A percentile compares a stretch with the other conserved stretches of the same genome.
These are phyloP conservation scores for Ehretia macrophylla DNA, from an alignment of 257 asterid species.

Conservation along the genomic window DNA sequence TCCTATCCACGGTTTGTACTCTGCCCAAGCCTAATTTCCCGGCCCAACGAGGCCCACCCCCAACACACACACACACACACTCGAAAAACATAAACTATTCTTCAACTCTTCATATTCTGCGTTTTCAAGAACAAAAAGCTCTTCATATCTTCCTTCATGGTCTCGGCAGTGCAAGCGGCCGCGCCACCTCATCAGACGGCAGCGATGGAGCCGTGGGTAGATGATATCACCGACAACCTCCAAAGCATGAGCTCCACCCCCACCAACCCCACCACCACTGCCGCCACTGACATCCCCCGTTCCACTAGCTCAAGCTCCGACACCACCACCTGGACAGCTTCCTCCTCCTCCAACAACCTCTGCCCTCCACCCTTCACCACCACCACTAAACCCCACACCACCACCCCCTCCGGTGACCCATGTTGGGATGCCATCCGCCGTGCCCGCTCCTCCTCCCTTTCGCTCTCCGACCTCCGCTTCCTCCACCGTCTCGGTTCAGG, in stretches of 20 bases:
- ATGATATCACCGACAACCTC: slow-evolving; percentile 74
- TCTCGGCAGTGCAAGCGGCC: neutral
- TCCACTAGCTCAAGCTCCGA: slow-evolving; percentile 92
- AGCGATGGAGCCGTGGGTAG: slow-evolving; percentile 68
- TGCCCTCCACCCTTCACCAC: slow-evolving; percentile 27
- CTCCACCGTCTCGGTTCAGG: slow-evolving; percentile 92
- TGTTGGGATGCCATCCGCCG: slow-evolving; percentile 71
- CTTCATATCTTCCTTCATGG: neutral
- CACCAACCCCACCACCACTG: slow-evolving; percentile 55
- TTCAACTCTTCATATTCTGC: neutral
- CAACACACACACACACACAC: neutral
- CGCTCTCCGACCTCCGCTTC: slow-evolving; percentile 81
- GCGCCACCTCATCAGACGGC: slow-evolving; percentile 11
- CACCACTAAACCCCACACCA: slow-evolving; percentile 39
- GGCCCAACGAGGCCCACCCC: slow-evolving; percentile 27
- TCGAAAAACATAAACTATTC: neutral
- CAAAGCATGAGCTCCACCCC: slow-evolving; percentile 93
- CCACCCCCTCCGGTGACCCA: slow-evolving; percentile 68
- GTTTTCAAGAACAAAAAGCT: neutral
- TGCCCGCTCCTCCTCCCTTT: slow-evolving; percentile 25
- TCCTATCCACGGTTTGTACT: neutral
- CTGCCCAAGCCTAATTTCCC: slow-evolving; percentile 24
- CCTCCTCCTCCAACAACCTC: slow-evolving; percentile 45
- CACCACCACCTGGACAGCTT: slow-evolving; percentile 51
- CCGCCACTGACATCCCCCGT: slow-evolving; percentile 72